phyloP scores from a whole-genome alignment of 2,329 filamentous ascomycete species.

The Penicillium rolfsii region DNA sequence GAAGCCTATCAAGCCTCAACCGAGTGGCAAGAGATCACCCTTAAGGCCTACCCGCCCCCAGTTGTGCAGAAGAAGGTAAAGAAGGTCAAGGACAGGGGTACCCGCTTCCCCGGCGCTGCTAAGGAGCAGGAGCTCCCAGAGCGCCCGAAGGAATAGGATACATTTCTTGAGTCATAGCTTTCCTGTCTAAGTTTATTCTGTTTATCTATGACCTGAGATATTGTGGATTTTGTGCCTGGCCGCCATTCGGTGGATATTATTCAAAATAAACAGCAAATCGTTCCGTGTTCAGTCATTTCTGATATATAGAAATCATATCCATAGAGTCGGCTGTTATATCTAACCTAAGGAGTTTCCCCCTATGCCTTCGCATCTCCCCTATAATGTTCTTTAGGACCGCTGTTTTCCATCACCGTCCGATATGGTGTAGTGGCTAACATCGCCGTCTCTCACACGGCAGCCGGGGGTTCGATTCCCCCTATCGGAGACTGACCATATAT shows the following conservation, averaged over 20 bases:
- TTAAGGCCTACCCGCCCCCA: conserved; percentile 79
- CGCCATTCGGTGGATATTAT: not conserved
- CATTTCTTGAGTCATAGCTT: not conserved
- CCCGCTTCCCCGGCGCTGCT: conserved; percentile 51
- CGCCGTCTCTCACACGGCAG: conserved; percentile 31
- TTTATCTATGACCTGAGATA: not conserved
- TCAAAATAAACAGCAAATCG: not conserved
- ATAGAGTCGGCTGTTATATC: too few species aligned
- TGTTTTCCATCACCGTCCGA: conserved; percentile 15
- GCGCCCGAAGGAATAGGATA: conserved; percentile 8
- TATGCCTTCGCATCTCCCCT: not conserved
- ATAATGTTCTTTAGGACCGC: not conserved
- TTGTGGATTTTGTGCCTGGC: not conserved
- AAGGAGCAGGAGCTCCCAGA: conserved; percentile 17
- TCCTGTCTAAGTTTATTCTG: not conserved
- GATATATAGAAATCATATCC: too few species aligned
- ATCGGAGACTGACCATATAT: conserved; percentile 2
- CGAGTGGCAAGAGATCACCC: conserved; percentile 79
- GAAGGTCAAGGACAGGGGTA: conserved; percentile 77
- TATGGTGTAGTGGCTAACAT: conserved; percentile 39
- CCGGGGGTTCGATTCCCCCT: conserved; percentile 14
- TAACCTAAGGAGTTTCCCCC: not conserved
- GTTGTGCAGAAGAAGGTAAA: conserved; percentile 68
- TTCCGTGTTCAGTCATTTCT: not conserved
- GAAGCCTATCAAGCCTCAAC: conserved; percentile 68